phyloP scores from a whole-genome alignment of 441 rosid genomes.

The Geranium incanum region DNA sequence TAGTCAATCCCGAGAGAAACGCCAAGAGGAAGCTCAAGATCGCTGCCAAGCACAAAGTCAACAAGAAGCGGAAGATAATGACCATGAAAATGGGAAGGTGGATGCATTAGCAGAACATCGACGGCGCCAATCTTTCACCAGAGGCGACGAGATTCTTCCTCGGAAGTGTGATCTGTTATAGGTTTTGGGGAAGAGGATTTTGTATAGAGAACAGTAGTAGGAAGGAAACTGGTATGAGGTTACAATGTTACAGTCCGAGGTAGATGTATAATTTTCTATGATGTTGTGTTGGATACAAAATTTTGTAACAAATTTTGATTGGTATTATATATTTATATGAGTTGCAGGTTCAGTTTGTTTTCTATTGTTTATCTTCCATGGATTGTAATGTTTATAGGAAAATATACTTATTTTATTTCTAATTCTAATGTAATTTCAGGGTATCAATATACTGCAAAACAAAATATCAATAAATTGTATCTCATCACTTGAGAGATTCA shows the following conservation, averaged over 20 bases:
- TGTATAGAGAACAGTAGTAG: neutral
- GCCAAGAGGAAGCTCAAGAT: conserved; percentile 81
- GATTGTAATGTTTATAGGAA: no score
- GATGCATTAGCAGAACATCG: conserved; percentile 25
- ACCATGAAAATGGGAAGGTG: conserved; percentile 57
- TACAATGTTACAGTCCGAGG: neutral
- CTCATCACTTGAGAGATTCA: no score
- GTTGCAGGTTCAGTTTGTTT: neutral
- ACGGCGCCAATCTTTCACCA: neutral
- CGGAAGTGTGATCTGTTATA: neutral
- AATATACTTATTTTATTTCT: no score
- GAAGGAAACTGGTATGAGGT: neutral
- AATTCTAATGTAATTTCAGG: no score
- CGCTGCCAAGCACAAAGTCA: conserved; percentile 64
- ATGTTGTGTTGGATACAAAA: neutral
- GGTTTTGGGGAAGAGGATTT: neutral
- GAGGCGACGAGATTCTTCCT: neutral
- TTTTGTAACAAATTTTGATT: neutral
- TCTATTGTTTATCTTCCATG: no score
- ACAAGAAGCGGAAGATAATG: conserved; percentile 78
- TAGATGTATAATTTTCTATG: neutral
- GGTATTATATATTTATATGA: neutral
- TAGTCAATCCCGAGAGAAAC: conserved; percentile 64
- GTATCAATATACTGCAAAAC: no score
- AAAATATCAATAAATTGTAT: no score